Evolutionary conservation across 805 yeast species (phyloP), one percentile per base, ranked within the genome.

Genomic region (Ogataea henricii): DNA sequence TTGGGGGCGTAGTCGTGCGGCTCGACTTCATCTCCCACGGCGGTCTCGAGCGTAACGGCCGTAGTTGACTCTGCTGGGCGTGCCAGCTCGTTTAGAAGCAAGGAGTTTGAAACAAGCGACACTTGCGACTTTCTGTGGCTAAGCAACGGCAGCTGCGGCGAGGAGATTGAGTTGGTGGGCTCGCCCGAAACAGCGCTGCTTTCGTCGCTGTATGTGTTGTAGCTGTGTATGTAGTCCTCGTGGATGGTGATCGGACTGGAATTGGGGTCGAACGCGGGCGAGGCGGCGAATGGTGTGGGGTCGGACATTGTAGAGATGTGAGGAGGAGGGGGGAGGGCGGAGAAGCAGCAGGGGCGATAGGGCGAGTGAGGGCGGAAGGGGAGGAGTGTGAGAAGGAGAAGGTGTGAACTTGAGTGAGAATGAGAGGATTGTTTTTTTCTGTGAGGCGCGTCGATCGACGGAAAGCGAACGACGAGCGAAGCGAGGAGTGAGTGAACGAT

Each of bases 61-160:
- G 71, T 69, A 0, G 73, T 68, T 2, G 70, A 60, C 27, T 57
- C 66, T 17, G 67, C 54, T 6, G 62, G 49, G n/a, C 48, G 44
- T 16, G 59, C 33, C 23, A 49, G 40, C n/a, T 54, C 59, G 34
- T 44, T 47, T 17, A 57, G 42, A 5, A 57, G 26, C 8, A 60
- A 32, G 7, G 62, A 54, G 40, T 54, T 53, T 14, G 56, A 54
- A 3, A 43, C 37, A 21, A 60, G 40, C 10, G 64, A 60, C 2
- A 53, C 53, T 8, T 50, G 51, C 8, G 64, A 60, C 21, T 42
- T 51, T 12, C 53, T 49, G 22, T 54, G 56, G 13, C 20, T 39
- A 42, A 57, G 32, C 2, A 9, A 23, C n/a, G 26, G 30, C 30
- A 4, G 13, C 10, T 12, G 30, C 6, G 30, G 30, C n/a, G n/a